Evolutionary conservation across 768 basidiomycete genomes (phyloP).

Genomic region (Mycena epipterygia): DNA sequence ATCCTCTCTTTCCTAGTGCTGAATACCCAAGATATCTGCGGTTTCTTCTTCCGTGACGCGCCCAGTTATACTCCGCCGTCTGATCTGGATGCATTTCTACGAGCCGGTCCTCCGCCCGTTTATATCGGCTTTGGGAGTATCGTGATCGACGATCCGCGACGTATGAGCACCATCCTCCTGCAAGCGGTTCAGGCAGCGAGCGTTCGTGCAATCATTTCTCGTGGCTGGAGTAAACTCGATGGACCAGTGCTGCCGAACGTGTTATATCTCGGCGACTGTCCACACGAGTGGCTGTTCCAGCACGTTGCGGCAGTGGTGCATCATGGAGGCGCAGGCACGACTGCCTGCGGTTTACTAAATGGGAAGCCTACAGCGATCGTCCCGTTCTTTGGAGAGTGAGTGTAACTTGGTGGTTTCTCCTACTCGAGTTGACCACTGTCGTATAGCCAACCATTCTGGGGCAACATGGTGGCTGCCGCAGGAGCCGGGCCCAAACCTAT

Average conservation of each 20-base stretch:
- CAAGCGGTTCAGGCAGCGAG: slow-evolving; percentile 53
- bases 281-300: slow-evolving; percentile 65
- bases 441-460: slow-evolving; percentile 52
- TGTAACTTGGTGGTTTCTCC: neutral
- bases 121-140: slow-evolving; percentile 60
- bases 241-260: slow-evolving; percentile 48
- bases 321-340: slow-evolving; percentile 64
- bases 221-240: slow-evolving; percentile 54
- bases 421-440: neutral
- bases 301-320: slow-evolving; percentile 59
- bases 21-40: slow-evolving; percentile 54
- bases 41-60: slow-evolving; percentile 58
- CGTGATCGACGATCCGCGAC: slow-evolving; percentile 23
- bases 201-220: slow-evolving; percentile 59
- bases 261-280: slow-evolving; percentile 59
- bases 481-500: slow-evolving; percentile 60
- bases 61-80: slow-evolving; percentile 47
- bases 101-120: slow-evolving; percentile 50
- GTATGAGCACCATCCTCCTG: slow-evolving; percentile 50
- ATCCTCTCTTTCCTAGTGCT: slow-evolving; percentile 40
- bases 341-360: slow-evolving; percentile 57
- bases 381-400: slow-evolving; percentile 61
- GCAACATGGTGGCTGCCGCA: slow-evolving; percentile 56
- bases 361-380: slow-evolving; percentile 59
- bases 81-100: slow-evolving; percentile 51